These are phyloP conservation scores for Astrothelium macrocarpum DNA, from an alignment of 495 filamentous ascomycete genomes.

Conservation along the genomic window DNA sequence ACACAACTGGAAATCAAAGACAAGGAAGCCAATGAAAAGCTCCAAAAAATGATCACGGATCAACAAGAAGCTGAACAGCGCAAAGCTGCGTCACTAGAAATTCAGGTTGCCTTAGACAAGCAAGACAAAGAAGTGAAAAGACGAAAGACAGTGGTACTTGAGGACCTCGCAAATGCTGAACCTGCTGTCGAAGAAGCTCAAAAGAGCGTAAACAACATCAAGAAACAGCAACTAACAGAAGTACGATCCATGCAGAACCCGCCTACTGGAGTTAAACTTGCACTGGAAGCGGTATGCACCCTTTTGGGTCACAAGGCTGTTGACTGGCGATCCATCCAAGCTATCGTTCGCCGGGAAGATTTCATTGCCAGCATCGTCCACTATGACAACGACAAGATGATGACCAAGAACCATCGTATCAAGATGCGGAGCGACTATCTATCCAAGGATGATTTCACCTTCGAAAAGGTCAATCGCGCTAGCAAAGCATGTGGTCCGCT, in stretches of 20 bases:
- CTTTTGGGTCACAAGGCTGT: slow-evolving; percentile 82
- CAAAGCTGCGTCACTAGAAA: slow-evolving; percentile 75
- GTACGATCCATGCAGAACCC: slow-evolving; percentile 93
- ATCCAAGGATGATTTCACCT: slow-evolving; percentile 87
- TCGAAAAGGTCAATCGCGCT: slow-evolving; percentile 87
- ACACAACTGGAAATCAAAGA: slow-evolving; percentile 86
- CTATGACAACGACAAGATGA: slow-evolving; percentile 91
- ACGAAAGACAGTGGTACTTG: slow-evolving; percentile 74
- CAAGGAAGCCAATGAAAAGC: slow-evolving; percentile 89
- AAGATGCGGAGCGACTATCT: slow-evolving; percentile 93
- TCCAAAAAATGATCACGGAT: slow-evolving; percentile 93
- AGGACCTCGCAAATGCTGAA: slow-evolving; percentile 83
- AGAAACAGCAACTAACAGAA: slow-evolving; percentile 91
- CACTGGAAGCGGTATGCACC: slow-evolving; percentile 90
- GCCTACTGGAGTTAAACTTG: slow-evolving; percentile 79
- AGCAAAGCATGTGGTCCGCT: slow-evolving; percentile 94
- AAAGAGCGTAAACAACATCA: slow-evolving; percentile 95
- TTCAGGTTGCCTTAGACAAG: slow-evolving; percentile 75
- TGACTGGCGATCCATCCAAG: slow-evolving; percentile 84
- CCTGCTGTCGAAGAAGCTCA: slow-evolving; percentile 88
- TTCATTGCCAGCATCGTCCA: slow-evolving; percentile 98
- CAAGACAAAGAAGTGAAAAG: slow-evolving; percentile 82
- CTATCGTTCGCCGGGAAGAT: slow-evolving; percentile 78
- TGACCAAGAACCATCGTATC: slow-evolving; percentile 69
- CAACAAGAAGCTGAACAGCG: slow-evolving; percentile 92